A percentile compares a stretch with the other conserved stretches of the same genome.
phyloP scores from a whole-genome alignment of 345 rosid genomes.

The Durio zibethinus region DNA sequence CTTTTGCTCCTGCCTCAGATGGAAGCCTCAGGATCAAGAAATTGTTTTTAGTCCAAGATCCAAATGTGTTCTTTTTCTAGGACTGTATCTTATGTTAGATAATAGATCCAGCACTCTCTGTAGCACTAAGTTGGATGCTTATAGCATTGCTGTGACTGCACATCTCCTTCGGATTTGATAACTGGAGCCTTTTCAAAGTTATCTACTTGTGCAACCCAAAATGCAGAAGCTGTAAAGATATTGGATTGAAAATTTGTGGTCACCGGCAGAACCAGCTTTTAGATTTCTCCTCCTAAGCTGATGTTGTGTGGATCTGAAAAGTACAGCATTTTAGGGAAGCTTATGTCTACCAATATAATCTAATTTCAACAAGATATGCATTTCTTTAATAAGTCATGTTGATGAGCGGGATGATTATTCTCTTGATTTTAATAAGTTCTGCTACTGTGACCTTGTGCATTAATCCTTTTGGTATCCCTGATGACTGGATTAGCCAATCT shows the following conservation, averaged over 20 bases:
- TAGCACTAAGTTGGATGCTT: conserved; percentile 15
- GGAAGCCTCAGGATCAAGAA: conserved; percentile 24
- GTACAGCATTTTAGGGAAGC: not conserved
- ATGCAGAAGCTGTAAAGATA: conserved; percentile 7
- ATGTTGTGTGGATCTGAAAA: not conserved
- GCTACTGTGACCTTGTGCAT: not conserved
- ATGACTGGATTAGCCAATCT: conserved; percentile 19
- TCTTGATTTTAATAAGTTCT: conserved; percentile 13
- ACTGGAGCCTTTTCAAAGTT: conserved; percentile 12
- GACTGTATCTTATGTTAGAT: conserved; percentile 26
- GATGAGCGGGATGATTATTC: conserved; percentile 23
- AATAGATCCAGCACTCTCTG: conserved; percentile 25
- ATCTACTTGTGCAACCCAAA: conserved; percentile 16
- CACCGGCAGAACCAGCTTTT: not conserved
- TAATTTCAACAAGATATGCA: not conserved
- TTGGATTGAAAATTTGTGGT: not conserved
- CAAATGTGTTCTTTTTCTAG: conserved; percentile 15
- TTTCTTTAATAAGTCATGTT: conserved; percentile 16
- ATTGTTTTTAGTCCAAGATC: conserved; percentile 16
- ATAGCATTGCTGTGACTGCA: conserved; percentile 20
- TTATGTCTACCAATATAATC: not conserved
- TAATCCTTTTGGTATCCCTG: conserved; percentile 8
- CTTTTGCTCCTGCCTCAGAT: conserved; percentile 4
- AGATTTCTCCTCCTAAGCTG: not conserved
- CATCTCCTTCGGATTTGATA: conserved; percentile 22